Percentiles rank a stretch among this genome's conserved stretches.
phyloP scores from a whole-genome alignment of 1,139 yeast genomes.

The Arxiozyma slooffiae region DNA sequence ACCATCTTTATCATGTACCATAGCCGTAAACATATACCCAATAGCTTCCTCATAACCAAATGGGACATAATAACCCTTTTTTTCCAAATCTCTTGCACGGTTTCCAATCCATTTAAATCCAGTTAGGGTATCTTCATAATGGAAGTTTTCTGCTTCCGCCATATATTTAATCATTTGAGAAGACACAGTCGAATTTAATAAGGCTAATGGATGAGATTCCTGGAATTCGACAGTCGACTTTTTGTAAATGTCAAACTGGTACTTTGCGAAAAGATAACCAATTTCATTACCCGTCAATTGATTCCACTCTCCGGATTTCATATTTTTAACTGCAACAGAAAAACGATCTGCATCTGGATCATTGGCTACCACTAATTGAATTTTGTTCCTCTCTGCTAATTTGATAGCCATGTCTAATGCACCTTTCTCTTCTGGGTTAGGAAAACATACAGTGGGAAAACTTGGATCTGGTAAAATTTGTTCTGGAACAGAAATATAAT shows the following conservation, averaged over 20 bases:
- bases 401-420: slow-evolving; percentile 67
- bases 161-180: slow-evolving; percentile 68
- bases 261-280: slow-evolving; percentile 74
- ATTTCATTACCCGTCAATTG: slow-evolving; percentile 89
- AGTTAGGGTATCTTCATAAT: slow-evolving; percentile 72
- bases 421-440: slow-evolving; percentile 93
- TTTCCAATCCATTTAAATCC: slow-evolving; percentile 99
- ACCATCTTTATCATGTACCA: slow-evolving; percentile 84
- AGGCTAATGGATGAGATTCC: slow-evolving; percentile 34
- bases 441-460: slow-evolving; percentile 78
- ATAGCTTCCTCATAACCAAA: slow-evolving; percentile 94
- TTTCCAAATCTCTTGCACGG: slow-evolving; percentile 63
- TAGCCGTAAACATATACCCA: slow-evolving; percentile 83
- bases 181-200: slow-evolving; percentile 84
- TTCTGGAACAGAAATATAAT: slow-evolving; percentile 35
- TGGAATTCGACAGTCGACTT: slow-evolving; percentile 17
- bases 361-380: slow-evolving; percentile 64
- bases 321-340: slow-evolving; percentile 49
- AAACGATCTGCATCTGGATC: slow-evolving; percentile 98
- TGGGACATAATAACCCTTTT: slow-evolving; percentile 59
- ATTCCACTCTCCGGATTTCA: slow-evolving; percentile 42
- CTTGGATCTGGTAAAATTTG: slow-evolving; percentile 74
- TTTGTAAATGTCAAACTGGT: slow-evolving; percentile 37
- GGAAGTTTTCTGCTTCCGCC: slow-evolving; percentile 54
- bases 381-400: slow-evolving; percentile 32